Base-by-base conservation (phyloP, 148 eudicot species). In the Vaccinium macrocarpon region DNA sequence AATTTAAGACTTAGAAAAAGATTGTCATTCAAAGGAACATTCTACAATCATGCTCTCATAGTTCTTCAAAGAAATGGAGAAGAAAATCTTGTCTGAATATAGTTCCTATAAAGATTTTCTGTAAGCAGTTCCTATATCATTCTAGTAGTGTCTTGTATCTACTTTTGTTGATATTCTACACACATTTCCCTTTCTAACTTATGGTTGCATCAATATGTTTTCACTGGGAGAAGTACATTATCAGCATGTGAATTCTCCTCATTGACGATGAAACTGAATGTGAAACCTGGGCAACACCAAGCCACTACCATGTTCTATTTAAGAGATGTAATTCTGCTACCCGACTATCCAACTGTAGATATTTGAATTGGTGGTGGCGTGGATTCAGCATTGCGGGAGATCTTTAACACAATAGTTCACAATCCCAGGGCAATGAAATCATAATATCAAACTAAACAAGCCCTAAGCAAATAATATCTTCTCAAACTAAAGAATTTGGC, bases 1-100 rank as follows among this genome's bases (percentile, higher is more conserved):
- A 66, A 53, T 76, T 53, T 51, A 14, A 42, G 74, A 85, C 79
- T 68, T 52, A 82, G 49, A 78, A 64, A 2, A 7, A 66, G 56
- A 3, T 52, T n/a, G 1, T 15, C 14, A 29, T 9, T 3, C 78
- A 68, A 68, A 76, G 55, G 27, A n/a, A 76, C 55, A 76, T 49
- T 21, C 49, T 11, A 76, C 15, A 50, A 78, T 18, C 32, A 51
- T 7, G 59, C 11, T 27, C 81, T 29, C 32, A 3, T 6, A 23
- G 29, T 78, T 29, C 51, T 13, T 6, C 25, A 25, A 51, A 13
- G 1, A 51, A 52, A 52, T 0, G 11, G 29, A 52, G 19, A 76
- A 8, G 27, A 49, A 12, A n/a, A 48, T 48, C 29, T 49, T 11
- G 4, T 49, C 8, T n/a, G n/a, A n/a, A n/a, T n/a, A n/a, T n/a